phyloP scores from a whole-genome alignment of 2,329 filamentous ascomycete genomes.

The Fusarium euwallaceae region DNA sequence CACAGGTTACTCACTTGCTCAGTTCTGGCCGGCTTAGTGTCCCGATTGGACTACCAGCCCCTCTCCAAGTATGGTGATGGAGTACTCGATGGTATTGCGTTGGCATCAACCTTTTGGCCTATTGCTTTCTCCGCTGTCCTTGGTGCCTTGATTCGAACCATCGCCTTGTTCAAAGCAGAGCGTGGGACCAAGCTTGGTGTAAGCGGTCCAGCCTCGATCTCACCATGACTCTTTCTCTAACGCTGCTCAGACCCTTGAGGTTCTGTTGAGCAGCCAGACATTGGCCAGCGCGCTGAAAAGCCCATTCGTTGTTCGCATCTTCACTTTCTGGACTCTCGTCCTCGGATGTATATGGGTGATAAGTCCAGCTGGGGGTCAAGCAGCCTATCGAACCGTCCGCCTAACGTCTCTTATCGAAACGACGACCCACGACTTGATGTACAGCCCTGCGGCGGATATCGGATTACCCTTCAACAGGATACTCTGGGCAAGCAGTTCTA shows the following conservation, averaged over 20 bases:
- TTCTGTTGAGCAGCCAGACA: neutral
- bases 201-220: neutral
- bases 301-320: neutral
- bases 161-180: neutral
- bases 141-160: neutral
- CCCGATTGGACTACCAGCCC: neutral
- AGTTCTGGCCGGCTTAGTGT: neutral
- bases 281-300: neutral
- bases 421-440: neutral
- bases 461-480: neutral
- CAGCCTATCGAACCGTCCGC: neutral
- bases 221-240: neutral
- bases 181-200: constrained; percentile 1
- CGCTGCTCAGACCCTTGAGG: neutral
- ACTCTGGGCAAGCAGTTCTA: neutral
- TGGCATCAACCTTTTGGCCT: neutral
- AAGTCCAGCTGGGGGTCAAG: neutral
- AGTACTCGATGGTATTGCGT: neutral
- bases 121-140: neutral
- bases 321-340: neutral
- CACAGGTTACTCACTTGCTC: neutral
- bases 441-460: neutral
- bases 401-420: neutral
- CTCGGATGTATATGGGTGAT: neutral
- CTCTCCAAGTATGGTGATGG: neutral